Percentiles rank a stretch among this genome's conserved stretches.
phyloP scores from a whole-genome alignment of 257 asterid species.

The Fraxinus quadrangulata region DNA sequence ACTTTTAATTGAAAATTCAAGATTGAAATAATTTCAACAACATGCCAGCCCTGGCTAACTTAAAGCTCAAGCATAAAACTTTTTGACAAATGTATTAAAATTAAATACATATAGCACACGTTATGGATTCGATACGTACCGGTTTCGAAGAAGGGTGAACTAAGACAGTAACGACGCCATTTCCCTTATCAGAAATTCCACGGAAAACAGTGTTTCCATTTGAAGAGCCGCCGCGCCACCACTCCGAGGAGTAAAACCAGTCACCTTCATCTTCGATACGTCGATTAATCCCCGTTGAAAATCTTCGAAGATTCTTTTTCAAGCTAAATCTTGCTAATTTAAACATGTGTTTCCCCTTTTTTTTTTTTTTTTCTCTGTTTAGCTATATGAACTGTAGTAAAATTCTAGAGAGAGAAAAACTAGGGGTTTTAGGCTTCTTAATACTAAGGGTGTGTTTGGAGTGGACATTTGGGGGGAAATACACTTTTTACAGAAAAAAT shows the following conservation, averaged over 20 bases:
- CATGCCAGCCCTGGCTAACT: neutral
- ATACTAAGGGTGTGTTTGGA: too few species aligned
- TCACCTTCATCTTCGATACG: constrained; percentile 17
- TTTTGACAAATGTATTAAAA: neutral
- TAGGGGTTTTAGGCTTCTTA: neutral
- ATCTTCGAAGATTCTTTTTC: neutral
- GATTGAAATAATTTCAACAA: neutral
- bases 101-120: neutral
- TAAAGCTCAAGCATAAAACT: neutral
- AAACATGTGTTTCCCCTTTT: neutral
- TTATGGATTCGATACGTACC: neutral
- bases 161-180: constrained; percentile 11
- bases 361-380: neutral
- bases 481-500: too few species aligned
- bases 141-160: constrained; percentile 20
- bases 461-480: too few species aligned
- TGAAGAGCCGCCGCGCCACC: constrained; percentile 11
- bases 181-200: constrained; percentile 21
- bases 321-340: neutral
- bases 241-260: constrained; percentile 20
- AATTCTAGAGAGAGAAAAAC: neutral
- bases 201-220: constrained; percentile 10
- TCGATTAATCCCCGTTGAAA: constrained; percentile 2
- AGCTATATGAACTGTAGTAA: neutral
- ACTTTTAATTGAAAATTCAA: neutral